These are phyloP conservation scores for Pseudozyma sp. DNA, from an alignment of 1,284 basidiomycete genomes.

Conservation along the genomic window DNA sequence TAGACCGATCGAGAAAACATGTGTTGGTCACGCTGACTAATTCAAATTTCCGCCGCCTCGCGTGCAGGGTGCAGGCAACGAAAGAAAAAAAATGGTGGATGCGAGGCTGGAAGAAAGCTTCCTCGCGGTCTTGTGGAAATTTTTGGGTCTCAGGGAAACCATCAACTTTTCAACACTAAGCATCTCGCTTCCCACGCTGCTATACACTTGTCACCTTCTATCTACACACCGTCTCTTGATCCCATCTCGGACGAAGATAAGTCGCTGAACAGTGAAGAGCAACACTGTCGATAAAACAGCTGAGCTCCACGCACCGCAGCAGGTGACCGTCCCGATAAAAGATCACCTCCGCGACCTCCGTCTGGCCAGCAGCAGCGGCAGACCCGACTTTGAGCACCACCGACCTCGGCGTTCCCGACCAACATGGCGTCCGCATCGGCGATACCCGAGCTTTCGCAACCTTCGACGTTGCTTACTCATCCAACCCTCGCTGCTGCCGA, in stretches of 20 bases:
- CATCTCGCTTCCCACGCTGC: too few relatives aligned
- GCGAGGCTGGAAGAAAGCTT: not conserved
- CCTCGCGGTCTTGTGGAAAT: slow-evolving; percentile 14
- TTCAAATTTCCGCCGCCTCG: slow-evolving; percentile 4
- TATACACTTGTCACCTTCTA: too few relatives aligned
- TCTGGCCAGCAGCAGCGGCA: too few relatives aligned
- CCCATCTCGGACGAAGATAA: too few relatives aligned
- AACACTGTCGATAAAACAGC: too few relatives aligned
- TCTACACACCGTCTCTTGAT: too few relatives aligned
- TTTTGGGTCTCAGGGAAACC: slow-evolving; percentile 13
- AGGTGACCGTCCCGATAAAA: too few relatives aligned
- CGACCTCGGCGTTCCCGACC: not conserved
- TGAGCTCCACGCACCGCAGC: too few relatives aligned
- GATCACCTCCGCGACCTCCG: too few relatives aligned
- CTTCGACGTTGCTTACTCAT: slow-evolving; percentile 37
- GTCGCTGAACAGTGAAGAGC: too few relatives aligned
- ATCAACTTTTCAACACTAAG: too few relatives aligned
- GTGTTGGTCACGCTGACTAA: slow-evolving; percentile 33
- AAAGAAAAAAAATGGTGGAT: slow-evolving; percentile 11
- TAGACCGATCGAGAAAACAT: not conserved
- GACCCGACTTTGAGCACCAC: too few relatives aligned
- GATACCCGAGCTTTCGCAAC: slow-evolving; percentile 34
- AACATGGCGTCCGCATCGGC: slow-evolving; percentile 39
- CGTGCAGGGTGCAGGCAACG: slow-evolving; percentile 5
- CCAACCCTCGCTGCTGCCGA: slow-evolving; percentile 27